These are phyloP conservation scores for Ogataea kodamae DNA, from an alignment of 805 yeast genomes.

Conservation along the genomic window DNA sequence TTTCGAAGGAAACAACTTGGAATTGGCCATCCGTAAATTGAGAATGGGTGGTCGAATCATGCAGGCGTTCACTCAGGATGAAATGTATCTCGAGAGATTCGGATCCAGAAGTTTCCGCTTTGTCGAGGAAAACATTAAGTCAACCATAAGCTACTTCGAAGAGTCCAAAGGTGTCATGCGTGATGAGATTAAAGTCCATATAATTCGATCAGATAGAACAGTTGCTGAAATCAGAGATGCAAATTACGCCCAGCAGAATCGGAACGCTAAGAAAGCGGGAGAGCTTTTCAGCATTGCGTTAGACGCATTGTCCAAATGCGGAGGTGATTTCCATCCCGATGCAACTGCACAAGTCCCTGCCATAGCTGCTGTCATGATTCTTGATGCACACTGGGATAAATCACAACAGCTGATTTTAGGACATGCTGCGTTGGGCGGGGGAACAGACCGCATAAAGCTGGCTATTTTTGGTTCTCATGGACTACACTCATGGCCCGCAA, in stretches of 20 bases:
- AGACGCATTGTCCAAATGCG: conserved; percentile 60
- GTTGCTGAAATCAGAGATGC: conserved; percentile 71
- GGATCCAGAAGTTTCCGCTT: conserved; percentile 76
- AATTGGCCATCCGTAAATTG: conserved; percentile 65
- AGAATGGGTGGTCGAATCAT: conserved; percentile 80
- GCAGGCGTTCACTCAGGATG: conserved; percentile 91
- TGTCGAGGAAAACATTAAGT: conserved; percentile 57
- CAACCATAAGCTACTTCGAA: conserved; percentile 50
- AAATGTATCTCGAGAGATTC: conserved; percentile 72
- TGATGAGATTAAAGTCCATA: conserved; percentile 68
- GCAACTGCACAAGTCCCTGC: conserved; percentile 41
- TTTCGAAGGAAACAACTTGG: conserved; percentile 60
- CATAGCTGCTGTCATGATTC: conserved; percentile 79
- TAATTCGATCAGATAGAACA: conserved; percentile 63
- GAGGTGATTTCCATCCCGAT: conserved; percentile 47
- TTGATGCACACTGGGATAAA: conserved; percentile 84
- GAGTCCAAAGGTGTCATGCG: conserved; percentile 32
- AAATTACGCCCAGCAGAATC: conserved; percentile 83
- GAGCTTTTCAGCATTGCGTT: conserved; percentile 74
- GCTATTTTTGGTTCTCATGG: conserved; percentile 97
- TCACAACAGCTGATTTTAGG: conserved; percentile 57
- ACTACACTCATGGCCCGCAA: conserved; percentile 87
- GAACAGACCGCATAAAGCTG: conserved; percentile 59
- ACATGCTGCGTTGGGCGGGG: conserved; percentile 96
- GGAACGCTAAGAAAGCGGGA: conserved; percentile 67